Conservation (phyloP, 495 filamentous ascomycete genomes). For the Annulohypoxylon nitens region DNA sequence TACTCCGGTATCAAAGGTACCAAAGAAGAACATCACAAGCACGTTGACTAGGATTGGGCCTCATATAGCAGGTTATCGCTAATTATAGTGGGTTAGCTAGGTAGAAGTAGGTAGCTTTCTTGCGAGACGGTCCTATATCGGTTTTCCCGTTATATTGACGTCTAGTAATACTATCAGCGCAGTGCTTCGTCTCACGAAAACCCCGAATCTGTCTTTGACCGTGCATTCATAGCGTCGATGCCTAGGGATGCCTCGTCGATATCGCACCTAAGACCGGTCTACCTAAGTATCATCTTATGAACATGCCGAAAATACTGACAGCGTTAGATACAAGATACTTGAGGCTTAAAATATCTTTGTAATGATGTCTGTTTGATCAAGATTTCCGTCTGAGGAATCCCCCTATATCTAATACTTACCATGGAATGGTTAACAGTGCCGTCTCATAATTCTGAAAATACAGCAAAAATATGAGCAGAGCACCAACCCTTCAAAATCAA, state of each 20-base stretch:
- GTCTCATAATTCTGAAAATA: no score
- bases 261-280: no score
- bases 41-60: no score
- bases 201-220: neutral
- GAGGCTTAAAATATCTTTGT: neutral
- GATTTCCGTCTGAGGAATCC: neutral
- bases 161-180: no score
- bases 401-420: neutral
- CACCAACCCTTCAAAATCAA: neutral
- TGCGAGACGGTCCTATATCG: neutral
- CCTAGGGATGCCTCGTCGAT: neutral
- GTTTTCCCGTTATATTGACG: neutral
- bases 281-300: neutral
- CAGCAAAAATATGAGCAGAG: neutral
- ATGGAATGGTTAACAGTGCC: neutral
- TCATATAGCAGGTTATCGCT: no score
- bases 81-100: no score
- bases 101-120: no score
- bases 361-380: neutral
- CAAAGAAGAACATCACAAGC: no score
- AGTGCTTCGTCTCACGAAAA: neutral
- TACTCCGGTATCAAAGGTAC: no score
- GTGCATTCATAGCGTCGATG: conserved; percentile 10
- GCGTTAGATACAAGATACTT: neutral
- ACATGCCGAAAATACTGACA: neutral